Percentiles rank a stretch among this genome's conserved stretches.
phyloP scores from a whole-genome alignment of 306 rosid species.

The Prunus salicina region DNA sequence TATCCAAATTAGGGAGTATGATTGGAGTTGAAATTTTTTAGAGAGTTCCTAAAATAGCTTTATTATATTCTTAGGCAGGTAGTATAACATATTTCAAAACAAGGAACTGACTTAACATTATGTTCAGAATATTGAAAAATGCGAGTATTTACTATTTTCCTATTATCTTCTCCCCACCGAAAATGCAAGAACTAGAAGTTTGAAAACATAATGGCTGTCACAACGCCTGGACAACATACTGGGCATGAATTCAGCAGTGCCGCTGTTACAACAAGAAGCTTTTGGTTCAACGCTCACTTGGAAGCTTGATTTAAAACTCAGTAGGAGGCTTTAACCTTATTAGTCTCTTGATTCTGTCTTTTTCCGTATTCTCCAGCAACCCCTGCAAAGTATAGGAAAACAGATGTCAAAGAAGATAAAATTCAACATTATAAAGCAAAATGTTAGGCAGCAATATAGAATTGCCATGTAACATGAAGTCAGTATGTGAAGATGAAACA shows the following conservation, averaged over 20 bases:
- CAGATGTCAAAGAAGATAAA: constrained; percentile 8
- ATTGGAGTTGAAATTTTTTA: too few species aligned
- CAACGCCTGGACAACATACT: background rate
- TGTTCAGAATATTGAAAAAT: background rate
- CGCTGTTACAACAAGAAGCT: background rate
- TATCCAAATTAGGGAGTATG: too few species aligned
- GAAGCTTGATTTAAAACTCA: constrained; percentile 66
- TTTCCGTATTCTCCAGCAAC: constrained; percentile 81
- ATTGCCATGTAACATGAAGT: background rate
- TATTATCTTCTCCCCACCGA: background rate
- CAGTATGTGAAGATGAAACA: background rate
- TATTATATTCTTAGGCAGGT: background rate
- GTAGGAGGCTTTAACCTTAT: constrained; percentile 84
- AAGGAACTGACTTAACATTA: background rate
- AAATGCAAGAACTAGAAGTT: background rate
- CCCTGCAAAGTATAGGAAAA: constrained; percentile 50
- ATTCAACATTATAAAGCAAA: background rate
- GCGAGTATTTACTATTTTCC: background rate
- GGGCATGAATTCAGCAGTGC: background rate
- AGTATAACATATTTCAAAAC: background rate
- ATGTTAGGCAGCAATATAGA: background rate
- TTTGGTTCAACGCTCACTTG: constrained; percentile 52
- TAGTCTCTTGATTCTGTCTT: constrained; percentile 86
- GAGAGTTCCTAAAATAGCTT: too few species aligned
- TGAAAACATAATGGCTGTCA: background rate